These are phyloP conservation scores for Pythium pyrilobum DNA, from an alignment of 352 stramenopile genomes.

Conservation along the genomic window DNA sequence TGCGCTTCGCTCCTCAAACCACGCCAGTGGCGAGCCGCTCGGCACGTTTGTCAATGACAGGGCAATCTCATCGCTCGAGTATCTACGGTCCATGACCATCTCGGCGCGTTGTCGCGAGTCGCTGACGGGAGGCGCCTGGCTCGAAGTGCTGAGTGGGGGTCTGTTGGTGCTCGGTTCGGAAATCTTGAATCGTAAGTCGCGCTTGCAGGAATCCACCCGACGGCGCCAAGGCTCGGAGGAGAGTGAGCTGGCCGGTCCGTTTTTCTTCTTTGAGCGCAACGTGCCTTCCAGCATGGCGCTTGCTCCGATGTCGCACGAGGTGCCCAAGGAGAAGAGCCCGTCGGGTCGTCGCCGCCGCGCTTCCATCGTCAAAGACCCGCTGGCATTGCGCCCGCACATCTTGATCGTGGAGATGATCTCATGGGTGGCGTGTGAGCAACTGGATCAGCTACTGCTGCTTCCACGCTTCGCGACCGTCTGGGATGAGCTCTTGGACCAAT, in stretches of 20 bases:
- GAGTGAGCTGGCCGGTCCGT: not conserved
- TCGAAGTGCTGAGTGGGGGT: conserved; percentile 52
- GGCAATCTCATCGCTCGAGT: conserved; percentile 37
- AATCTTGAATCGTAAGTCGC: conserved; percentile 37
- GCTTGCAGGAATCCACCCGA: conserved; percentile 15
- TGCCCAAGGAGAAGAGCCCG: not conserved
- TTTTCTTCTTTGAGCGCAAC: conserved; percentile 56
- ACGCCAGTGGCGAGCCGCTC: conserved; percentile 18
- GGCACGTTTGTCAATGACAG: conserved; percentile 29
- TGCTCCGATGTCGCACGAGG: not conserved
- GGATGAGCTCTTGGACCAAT: conserved; percentile 44
- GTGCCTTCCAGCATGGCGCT: conserved; percentile 19
- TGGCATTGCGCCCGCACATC: conserved; percentile 50
- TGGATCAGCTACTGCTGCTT: conserved; percentile 37
- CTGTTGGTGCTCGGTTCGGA: conserved; percentile 54
- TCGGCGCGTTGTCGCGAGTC: conserved; percentile 26
- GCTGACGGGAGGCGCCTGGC: conserved; percentile 40
- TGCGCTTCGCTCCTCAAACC: conserved; percentile 23
- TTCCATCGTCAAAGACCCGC: conserved; percentile 54
- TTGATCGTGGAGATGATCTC: conserved; percentile 59
- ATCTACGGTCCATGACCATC: conserved; percentile 47
- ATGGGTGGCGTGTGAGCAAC: conserved; percentile 52
- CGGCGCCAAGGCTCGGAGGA: conserved; percentile 6
- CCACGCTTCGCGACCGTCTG: conserved; percentile 43
- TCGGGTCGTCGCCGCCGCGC: conserved; percentile 29